Evolutionary conservation across 495 filamentous ascomycete genomes (phyloP).

Genomic region (Neurospora intermedia): DNA sequence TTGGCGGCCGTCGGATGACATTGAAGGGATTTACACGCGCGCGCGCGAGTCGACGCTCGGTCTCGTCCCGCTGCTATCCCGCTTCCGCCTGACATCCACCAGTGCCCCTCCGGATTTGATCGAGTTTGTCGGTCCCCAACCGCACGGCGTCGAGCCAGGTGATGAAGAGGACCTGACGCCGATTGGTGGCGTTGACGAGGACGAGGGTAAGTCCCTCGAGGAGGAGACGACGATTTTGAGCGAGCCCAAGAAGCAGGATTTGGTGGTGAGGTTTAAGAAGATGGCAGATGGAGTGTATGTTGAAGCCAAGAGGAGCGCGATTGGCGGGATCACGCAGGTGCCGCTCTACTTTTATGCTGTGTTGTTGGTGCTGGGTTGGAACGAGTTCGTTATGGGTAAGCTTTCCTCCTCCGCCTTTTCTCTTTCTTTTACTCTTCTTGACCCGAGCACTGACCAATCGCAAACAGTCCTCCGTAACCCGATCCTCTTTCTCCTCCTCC

Average conservation of each 20-base stretch:
- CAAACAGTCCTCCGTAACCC: slow-evolving; percentile 78
- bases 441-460: slow-evolving; percentile 23
- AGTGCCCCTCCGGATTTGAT: slow-evolving; percentile 67
- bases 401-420: slow-evolving; percentile 5
- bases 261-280: slow-evolving; percentile 94
- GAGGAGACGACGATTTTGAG: slow-evolving; percentile 92
- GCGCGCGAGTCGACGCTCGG: slow-evolving; percentile 84
- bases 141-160: slow-evolving; percentile 61
- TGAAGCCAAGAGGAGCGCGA: slow-evolving; percentile 91
- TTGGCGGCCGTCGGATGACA: slow-evolving; percentile 95
- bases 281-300: slow-evolving; percentile 94
- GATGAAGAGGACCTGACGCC: slow-evolving; percentile 83
- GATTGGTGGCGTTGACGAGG: slow-evolving; percentile 84
- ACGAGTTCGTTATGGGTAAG: slow-evolving; percentile 87
- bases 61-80: slow-evolving; percentile 78
- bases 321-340: slow-evolving; percentile 89
- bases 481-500: slow-evolving; percentile 78
- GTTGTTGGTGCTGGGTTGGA: slow-evolving; percentile 87
- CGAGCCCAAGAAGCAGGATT: slow-evolving; percentile 77
- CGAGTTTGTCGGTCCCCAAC: slow-evolving; percentile 70
- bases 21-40: slow-evolving; percentile 85
- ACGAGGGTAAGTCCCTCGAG: slow-evolving; percentile 83
- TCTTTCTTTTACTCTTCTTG: not conserved
- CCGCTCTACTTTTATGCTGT: slow-evolving; percentile 90
- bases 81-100: slow-evolving; percentile 64